Conservation (phyloP, 768 basidiomycete species). For the Pisolithus sp. region DNA sequence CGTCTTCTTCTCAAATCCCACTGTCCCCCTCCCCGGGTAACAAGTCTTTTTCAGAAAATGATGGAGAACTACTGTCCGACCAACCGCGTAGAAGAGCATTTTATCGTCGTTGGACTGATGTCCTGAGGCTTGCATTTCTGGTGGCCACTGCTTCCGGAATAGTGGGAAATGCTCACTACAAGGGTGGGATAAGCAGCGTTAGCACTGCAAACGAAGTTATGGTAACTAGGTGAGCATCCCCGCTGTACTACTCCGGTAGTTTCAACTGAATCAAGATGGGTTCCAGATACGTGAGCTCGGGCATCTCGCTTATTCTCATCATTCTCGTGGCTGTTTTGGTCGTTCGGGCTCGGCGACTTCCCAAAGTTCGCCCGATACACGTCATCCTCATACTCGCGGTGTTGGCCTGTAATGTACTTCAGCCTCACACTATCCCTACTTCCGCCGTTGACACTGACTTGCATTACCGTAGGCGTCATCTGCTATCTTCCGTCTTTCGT, state of each 20-base stretch:
- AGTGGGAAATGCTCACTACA: constrained; percentile 19
- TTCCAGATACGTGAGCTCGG: constrained; percentile 25
- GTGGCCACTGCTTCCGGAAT: constrained; percentile 27
- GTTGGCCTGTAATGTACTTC: constrained; percentile 29
- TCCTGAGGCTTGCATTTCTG: constrained; percentile 24
- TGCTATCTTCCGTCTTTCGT: constrained; percentile 34
- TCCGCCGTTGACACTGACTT: background rate
- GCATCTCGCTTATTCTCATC: constrained; percentile 20
- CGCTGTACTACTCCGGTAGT: no score
- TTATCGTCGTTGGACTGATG: constrained; percentile 25
- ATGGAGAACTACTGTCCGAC: constrained; percentile 18
- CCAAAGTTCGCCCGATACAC: constrained; percentile 20
- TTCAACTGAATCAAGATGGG: no score
- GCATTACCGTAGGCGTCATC: constrained; percentile 14
- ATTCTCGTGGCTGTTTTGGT: constrained; percentile 11
- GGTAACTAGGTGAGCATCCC: constrained; percentile 7
- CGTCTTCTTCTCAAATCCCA: constrained; percentile 10
- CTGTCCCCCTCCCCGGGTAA: constrained; percentile 7
- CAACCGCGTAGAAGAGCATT: constrained; percentile 22
- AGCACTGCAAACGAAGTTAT: constrained; percentile 14
- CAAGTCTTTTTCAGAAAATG: background rate
- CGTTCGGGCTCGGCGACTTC: constrained; percentile 22
- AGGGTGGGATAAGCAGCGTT: constrained; percentile 14
- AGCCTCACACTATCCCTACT: background rate
- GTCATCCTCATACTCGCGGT: constrained; percentile 15